These are phyloP conservation scores for Heterobasidion occidentale DNA, from an alignment of 1,284 basidiomycete species.

Conservation along the genomic window DNA sequence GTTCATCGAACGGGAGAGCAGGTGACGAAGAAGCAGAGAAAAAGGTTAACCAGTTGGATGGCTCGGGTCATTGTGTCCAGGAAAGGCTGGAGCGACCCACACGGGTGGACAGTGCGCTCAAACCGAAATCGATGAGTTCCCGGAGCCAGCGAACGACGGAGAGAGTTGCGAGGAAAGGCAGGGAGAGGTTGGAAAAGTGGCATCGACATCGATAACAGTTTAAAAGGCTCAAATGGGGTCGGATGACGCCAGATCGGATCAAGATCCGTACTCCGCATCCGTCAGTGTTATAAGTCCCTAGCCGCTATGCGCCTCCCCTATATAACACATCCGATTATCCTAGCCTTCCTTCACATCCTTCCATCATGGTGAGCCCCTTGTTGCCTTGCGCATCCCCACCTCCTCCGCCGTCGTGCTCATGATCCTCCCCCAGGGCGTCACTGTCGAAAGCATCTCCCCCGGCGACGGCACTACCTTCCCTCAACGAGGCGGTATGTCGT, in stretches of 20 bases:
- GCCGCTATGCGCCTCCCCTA: conserved; percentile 18
- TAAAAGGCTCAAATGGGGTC: conserved; percentile 4
- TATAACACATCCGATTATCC: conserved; percentile 29
- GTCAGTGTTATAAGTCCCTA: conserved; percentile 39
- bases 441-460: conserved; percentile 28
- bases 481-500: conserved; percentile 34
- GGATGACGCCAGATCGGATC: conserved; percentile 40
- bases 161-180: too few species aligned
- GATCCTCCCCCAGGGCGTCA: conserved; percentile 29
- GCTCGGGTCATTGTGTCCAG: too few species aligned
- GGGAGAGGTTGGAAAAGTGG: too few species aligned
- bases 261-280: conserved; percentile 62
- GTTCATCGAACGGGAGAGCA: too few species aligned
- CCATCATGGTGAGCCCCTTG: conserved; percentile 19
- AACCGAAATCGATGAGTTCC: too few species aligned
- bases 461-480: conserved; percentile 43
- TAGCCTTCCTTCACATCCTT: conserved; percentile 19
- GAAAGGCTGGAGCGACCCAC: too few species aligned
- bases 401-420: not conserved
- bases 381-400: not conserved
- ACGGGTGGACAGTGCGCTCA: too few species aligned
- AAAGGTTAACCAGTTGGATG: too few species aligned
- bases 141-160: too few species aligned
- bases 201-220: conserved; percentile 23
- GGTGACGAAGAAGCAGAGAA: too few species aligned